Evolutionary conservation across 2,329 filamentous ascomycete species (phyloP).

Genomic region (Neofusicoccum kwambonambiense): DNA sequence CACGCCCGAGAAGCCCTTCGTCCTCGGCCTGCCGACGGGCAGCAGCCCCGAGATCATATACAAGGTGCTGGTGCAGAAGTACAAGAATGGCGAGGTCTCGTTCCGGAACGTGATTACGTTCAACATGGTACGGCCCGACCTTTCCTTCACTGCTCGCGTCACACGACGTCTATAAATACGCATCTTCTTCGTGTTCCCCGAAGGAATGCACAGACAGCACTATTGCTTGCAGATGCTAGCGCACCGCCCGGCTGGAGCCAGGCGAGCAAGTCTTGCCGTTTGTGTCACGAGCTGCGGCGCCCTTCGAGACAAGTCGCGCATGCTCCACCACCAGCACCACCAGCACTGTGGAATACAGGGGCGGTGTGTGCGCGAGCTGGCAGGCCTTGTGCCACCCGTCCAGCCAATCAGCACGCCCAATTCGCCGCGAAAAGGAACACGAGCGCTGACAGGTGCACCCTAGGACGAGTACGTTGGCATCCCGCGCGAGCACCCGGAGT

Average conservation of each 20-base stretch:
- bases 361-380: neutral
- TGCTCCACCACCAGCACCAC: neutral
- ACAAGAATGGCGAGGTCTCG: constrained; percentile 72
- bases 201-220: neutral
- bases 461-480: constrained; percentile 85
- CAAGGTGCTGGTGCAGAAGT: constrained; percentile 68
- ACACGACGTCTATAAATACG: constrained; percentile 5
- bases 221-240: neutral
- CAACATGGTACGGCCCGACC: constrained; percentile 67
- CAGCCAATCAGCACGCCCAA: neutral
- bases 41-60: constrained; percentile 79
- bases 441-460: neutral
- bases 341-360: neutral
- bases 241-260: neutral
- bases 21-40: constrained; percentile 79
- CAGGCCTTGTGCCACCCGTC: neutral
- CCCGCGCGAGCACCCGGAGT: constrained; percentile 77
- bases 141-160: neutral
- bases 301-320: neutral
- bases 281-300: neutral
- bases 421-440: neutral
- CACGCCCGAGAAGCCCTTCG: constrained; percentile 70
- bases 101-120: constrained; percentile 89
- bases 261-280: neutral
- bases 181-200: constrained; percentile 8